Percentiles rank a stretch among this genome's conserved stretches.
These are phyloP conservation scores for Penicillium silybi DNA, from an alignment of 495 filamentous ascomycete genomes.

Conservation along the genomic window DNA sequence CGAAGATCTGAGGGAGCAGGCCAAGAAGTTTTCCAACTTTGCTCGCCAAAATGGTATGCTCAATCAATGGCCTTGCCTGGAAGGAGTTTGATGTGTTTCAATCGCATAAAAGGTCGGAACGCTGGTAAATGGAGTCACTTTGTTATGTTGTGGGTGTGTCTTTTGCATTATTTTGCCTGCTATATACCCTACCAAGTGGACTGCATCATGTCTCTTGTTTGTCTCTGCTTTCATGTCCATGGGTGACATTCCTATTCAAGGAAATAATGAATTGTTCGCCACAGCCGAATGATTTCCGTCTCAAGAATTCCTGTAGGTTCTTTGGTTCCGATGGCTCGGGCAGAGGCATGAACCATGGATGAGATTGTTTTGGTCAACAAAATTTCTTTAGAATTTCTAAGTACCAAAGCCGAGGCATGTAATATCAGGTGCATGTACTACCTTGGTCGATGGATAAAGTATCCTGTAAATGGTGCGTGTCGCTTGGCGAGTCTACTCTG, in stretches of 20 bases:
- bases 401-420: neutral
- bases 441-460: neutral
- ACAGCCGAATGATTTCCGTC: neutral
- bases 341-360: constrained; percentile 16
- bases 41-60: neutral
- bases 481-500: neutral
- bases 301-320: neutral
- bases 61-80: neutral
- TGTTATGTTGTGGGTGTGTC: neutral
- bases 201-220: neutral
- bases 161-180: neutral
- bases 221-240: neutral
- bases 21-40: neutral
- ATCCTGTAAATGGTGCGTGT: too few relatives aligned
- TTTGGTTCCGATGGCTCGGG: neutral
- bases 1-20: neutral
- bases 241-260: too few relatives aligned
- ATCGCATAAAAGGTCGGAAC: neutral
- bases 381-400: neutral
- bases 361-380: constrained; percentile 18
- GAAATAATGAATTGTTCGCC: too few relatives aligned
- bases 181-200: neutral
- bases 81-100: neutral
- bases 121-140: neutral
- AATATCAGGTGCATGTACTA: neutral